Conservation (phyloP, 352 stramenopile species). For the Phytophthora palmivora region DNA sequence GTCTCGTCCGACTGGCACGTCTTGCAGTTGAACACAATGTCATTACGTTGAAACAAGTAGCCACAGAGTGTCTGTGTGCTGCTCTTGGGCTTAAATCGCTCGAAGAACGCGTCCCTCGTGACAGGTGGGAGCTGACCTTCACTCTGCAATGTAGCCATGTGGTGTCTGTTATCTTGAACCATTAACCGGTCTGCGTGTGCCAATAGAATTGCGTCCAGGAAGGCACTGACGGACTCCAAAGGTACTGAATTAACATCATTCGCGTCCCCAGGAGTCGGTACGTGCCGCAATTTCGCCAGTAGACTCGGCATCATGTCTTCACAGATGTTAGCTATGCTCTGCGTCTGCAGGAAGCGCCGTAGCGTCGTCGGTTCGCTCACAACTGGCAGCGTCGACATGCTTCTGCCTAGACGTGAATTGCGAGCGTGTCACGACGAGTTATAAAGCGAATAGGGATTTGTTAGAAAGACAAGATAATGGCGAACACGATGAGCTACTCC, state of each 20-base stretch:
- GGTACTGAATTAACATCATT: slow-evolving; percentile 25
- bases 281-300: slow-evolving; percentile 30
- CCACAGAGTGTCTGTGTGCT: slow-evolving; percentile 86
- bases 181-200: slow-evolving; percentile 35
- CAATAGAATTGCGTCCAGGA: slow-evolving; percentile 65
- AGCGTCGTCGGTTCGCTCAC: slow-evolving; percentile 18
- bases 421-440: not conserved
- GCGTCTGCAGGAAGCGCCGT: slow-evolving; percentile 30
- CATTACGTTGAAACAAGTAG: slow-evolving; percentile 96
- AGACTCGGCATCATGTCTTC: slow-evolving; percentile 26
- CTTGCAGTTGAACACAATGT: slow-evolving; percentile 99
- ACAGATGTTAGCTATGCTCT: slow-evolving; percentile 18
- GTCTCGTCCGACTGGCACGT: slow-evolving; percentile 98
- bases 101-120: slow-evolving; percentile 63
- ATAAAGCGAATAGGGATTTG: not conserved
- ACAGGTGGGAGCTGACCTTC: slow-evolving; percentile 27
- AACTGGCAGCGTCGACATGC: slow-evolving; percentile 13
- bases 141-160: slow-evolving; percentile 19
- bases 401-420: slow-evolving; percentile 1
- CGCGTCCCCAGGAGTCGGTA: slow-evolving; percentile 4
- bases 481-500: slow-evolving; percentile 1
- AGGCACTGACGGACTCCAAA: slow-evolving; percentile 38
- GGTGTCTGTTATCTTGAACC: slow-evolving; percentile 6
- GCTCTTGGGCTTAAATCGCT: slow-evolving; percentile 63
- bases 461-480: slow-evolving; percentile 6